A percentile compares a stretch with the other conserved stretches of the same genome.
Conservation (phyloP, 169 alveolate genomes). For the Plasmodium gonderi region DNA sequence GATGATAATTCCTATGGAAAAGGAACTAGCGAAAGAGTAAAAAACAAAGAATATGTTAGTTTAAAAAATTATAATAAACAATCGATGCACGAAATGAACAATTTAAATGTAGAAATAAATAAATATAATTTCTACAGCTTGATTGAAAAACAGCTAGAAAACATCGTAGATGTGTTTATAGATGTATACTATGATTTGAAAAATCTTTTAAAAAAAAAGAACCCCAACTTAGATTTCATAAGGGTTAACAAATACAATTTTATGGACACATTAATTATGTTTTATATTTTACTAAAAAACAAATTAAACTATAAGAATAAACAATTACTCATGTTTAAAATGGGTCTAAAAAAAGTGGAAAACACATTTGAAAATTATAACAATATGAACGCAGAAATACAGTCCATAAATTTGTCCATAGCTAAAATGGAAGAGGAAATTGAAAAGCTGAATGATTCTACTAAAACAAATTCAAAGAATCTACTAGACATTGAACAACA, state of each 20-base stretch:
- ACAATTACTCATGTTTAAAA: conserved; percentile 61
- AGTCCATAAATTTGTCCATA: conserved; percentile 8
- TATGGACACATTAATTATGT: conserved; percentile 40
- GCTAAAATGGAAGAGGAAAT: not conserved
- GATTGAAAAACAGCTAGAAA: conserved; percentile 41
- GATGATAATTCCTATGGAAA: not conserved
- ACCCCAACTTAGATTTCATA: conserved; percentile 3
- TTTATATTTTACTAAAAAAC: conserved; percentile 56
- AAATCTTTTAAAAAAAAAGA: not conserved
- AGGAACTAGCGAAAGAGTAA: not conserved
- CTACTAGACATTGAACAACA: conserved; percentile 19
- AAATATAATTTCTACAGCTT: conserved; percentile 23
- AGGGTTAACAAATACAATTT: conserved; percentile 54
- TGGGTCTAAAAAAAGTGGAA: conserved; percentile 57
- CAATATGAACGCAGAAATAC: conserved; percentile 42
- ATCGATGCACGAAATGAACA: not conserved
- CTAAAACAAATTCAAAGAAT: conserved; percentile 14
- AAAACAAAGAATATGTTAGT: not conserved
- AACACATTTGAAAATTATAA: conserved; percentile 50
- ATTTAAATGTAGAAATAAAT: not conserved
- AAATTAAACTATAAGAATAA: conserved; percentile 69
- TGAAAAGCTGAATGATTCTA: conserved; percentile 11
- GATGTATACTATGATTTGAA: conserved; percentile 64
- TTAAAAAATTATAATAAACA: not conserved
- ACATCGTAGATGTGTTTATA: conserved; percentile 39